phyloP scores from a whole-genome alignment of 1,284 basidiomycete species.

The Malassezia caprae region DNA sequence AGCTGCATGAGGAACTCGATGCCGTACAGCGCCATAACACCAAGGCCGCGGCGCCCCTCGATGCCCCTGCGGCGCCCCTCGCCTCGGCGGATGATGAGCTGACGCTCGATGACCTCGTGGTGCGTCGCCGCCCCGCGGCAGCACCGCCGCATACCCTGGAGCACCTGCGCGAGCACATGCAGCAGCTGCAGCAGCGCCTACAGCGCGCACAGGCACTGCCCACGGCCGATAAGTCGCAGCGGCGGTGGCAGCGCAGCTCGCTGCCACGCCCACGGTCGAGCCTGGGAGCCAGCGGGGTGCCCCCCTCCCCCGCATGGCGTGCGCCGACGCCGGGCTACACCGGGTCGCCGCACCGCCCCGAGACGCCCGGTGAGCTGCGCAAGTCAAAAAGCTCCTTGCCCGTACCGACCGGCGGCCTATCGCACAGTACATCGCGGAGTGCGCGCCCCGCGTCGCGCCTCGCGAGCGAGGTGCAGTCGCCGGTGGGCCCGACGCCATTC shows the following conservation, averaged over 20 bases:
- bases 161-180: constrained; percentile 36
- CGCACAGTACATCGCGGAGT: constrained; percentile 15
- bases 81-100: constrained; percentile 20
- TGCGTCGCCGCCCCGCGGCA: neutral
- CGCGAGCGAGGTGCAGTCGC: constrained; percentile 4
- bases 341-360: neutral
- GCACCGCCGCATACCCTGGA: constrained; percentile 25
- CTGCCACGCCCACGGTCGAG: constrained; percentile 40
- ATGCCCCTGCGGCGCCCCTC: constrained; percentile 6
- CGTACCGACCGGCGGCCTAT: constrained; percentile 28
- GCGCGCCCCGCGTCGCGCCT: constrained; percentile 10
- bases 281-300: constrained; percentile 18
- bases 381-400: constrained; percentile 30
- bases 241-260: constrained; percentile 22
- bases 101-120: constrained; percentile 17
- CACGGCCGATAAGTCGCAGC: constrained; percentile 7
- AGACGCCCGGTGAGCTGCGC: constrained; percentile 18
- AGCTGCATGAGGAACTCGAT: constrained; percentile 73
- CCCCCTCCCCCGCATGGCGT: constrained; percentile 1
- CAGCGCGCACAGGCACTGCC: constrained; percentile 26
- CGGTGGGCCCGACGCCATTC: constrained; percentile 16
- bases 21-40: constrained; percentile 56
- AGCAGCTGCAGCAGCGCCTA: constrained; percentile 36
- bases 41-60: constrained; percentile 6
- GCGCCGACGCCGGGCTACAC: neutral